phyloP scores from a whole-genome alignment of 495 filamentous ascomycete species.

The Pseudevernia furfuracea region DNA sequence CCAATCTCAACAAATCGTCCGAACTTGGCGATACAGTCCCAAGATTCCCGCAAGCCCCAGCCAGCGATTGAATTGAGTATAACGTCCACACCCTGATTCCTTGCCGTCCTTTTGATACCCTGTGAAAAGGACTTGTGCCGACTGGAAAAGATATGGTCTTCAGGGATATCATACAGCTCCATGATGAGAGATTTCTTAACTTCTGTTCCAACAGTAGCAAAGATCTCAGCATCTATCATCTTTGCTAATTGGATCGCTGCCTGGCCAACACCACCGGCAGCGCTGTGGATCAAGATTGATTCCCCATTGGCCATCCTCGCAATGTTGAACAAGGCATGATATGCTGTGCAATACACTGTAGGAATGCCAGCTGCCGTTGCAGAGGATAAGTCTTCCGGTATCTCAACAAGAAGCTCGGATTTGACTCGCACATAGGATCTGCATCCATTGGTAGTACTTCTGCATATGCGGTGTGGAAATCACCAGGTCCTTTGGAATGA shows the following conservation, averaged over 20 bases:
- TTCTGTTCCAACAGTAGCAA: slow-evolving; percentile 38
- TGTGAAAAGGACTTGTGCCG: slow-evolving; percentile 39
- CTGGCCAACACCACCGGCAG: slow-evolving; percentile 41
- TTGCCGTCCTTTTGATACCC: slow-evolving; percentile 41
- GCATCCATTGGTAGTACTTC: too few relatives aligned
- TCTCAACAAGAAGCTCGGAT: too few relatives aligned
- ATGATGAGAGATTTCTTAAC: too few relatives aligned
- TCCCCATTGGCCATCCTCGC: too few relatives aligned
- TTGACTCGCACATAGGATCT: too few relatives aligned
- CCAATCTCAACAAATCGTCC: slow-evolving; percentile 43
- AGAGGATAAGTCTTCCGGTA: too few relatives aligned
- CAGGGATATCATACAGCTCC: slow-evolving; percentile 28
- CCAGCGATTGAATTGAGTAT: slow-evolving; percentile 45
- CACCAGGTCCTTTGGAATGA: too few relatives aligned
- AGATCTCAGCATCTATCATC: slow-evolving; percentile 33
- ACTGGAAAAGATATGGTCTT: slow-evolving; percentile 43
- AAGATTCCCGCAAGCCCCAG: slow-evolving; percentile 36
- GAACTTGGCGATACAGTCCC: slow-evolving; percentile 43
- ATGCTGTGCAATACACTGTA: too few relatives aligned
- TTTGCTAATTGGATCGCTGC: slow-evolving; percentile 40
- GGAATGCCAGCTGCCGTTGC: too few relatives aligned
- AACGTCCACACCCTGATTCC: slow-evolving; percentile 47
- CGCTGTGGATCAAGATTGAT: slow-evolving; percentile 48
- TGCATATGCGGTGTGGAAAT: too few relatives aligned
- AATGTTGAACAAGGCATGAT: too few relatives aligned